Evolutionary conservation across 352 stramenopile species (phyloP), one percentile per base, ranked within the genome.

Genomic region (Phytophthora syringae): DNA sequence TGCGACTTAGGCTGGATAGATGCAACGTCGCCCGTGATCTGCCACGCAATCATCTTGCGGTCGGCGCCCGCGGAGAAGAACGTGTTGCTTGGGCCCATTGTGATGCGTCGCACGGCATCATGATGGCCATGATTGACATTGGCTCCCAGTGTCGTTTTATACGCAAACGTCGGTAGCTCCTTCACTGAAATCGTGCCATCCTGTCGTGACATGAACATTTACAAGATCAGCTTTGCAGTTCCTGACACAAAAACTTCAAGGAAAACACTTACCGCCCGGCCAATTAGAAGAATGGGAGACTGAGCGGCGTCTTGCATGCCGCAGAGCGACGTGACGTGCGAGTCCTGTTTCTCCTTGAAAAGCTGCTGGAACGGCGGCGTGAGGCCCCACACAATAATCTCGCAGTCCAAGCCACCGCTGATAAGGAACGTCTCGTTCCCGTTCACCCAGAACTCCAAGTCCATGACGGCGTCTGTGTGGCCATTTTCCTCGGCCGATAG

Each of bases 381-480:
- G 50, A 95, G 80, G 44, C 82, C 79, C 88, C 88, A 95, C 28
- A 95, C 84, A 30, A 93, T 92, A 58, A 95, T 84, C 64, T 94
- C 81, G n/a, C 69, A 76, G 52, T 95, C 88, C 47, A 94, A 60
- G 25, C 84, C 86, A 50, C 82, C 84, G 40, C 85, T 94, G 51
- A 95, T 94, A 32, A 95, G 82, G 67, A 92, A 95, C n/a, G 82
- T 89, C 72, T 95, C 88, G 60, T 72, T 81, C 27, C 86, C 74
- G 69, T 93, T 95, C 37, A 93, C 84, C 88, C 86, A 95, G 51
- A 95, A 88, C 54, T 95, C 87, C 21, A 95, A 66, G 68, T 95
- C 88, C 83, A 92, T 94, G 34, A 95, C 86, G 6, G 86, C 75
- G 15, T 95, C 87, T 30, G 80, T 90, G 72, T 95, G 88, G 16